These are phyloP conservation scores for Strigomonas oncopelti DNA, from an alignment of 208 protist genomes.

Conservation along the genomic window DNA sequence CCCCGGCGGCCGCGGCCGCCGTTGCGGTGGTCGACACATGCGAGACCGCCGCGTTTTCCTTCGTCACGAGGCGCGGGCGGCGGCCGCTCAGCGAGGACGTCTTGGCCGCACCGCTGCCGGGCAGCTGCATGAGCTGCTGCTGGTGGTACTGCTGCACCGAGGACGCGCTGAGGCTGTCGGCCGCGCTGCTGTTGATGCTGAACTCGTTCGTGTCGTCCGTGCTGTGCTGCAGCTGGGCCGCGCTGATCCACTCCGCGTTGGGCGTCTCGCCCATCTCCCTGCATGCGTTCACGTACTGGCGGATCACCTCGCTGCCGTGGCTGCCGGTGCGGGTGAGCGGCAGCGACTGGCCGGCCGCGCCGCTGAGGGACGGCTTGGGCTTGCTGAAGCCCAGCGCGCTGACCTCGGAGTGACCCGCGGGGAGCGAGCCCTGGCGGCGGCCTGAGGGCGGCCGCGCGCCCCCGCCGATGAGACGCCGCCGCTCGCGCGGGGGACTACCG, in stretches of 20 bases:
- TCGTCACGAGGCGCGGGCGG: constrained; percentile 4
- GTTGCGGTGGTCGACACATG: too few species aligned
- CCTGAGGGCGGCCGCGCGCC: constrained; percentile 6
- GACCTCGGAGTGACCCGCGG: background rate
- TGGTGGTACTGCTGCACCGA: background rate
- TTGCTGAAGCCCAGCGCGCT: background rate
- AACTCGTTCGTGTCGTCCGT: background rate
- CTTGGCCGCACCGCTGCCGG: background rate
- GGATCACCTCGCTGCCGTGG: constrained; percentile 30
- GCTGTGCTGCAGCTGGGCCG: background rate
- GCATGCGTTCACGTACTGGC: constrained; percentile 50
- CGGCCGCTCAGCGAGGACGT: constrained; percentile 1
- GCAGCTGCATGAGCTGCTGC: background rate
- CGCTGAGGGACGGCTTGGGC: background rate
- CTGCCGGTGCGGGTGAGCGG: constrained; percentile 6
- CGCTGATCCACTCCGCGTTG: constrained; percentile 50
- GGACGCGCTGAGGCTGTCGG: constrained; percentile 8
- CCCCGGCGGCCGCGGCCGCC: background rate
- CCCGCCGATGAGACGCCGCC: background rate
- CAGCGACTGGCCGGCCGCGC: background rate
- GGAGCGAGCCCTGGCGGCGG: constrained; percentile 10
- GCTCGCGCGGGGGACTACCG: background rate
- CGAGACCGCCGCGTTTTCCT: background rate
- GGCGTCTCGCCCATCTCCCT: constrained; percentile 51
- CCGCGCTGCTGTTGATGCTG: background rate